Base-by-base conservation (phyloP, 805 yeast species). In the Torulaspora quercuum region DNA sequence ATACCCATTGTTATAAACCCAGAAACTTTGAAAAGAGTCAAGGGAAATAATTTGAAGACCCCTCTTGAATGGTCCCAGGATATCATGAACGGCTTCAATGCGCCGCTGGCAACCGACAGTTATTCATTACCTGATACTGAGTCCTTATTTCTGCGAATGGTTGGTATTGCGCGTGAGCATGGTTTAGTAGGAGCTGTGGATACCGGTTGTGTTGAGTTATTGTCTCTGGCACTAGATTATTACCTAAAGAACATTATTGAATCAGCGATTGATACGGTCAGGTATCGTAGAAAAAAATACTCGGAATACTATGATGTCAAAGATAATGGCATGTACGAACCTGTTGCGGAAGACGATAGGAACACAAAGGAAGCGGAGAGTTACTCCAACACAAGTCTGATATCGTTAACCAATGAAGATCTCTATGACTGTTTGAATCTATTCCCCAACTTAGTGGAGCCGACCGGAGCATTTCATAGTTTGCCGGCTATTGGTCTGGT, bases 21-120 rank as follows among this genome's bases (percentile, higher is more conserved):
- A 12, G 63, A 59, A 24, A 55, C 63, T 21, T 44, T 57, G 25
- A 59, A 55, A 33, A 49, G 61, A 25, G 51, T 59, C 6, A 55
- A 57, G 24, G 43, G 48, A 18, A 58, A 57, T 33, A 58, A 59
- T 37, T 33, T 57, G 11, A 57, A 59, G 45, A 58, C 61, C 1
- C 73, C 85, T 21, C 73, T 79, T 19, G 82, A 82, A 49, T 88
- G 96, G 90, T 86, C 94, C 14, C 95, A 89, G 59, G 97, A 92
- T 55, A 85, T 92, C 11, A 73, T 82, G 36, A 88, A 82, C 52
- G 94, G 92, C 3, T 74, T 86, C 37, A 87, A 84, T 48, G 76
- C 92, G 1, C 90, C 92, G 4, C 68, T 89, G 22, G 74, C 90
- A 2, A 68, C 84, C 1, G 95, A 90, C 48, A 69, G 76, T 23